These are phyloP conservation scores for Circinella minor DNA, from an alignment of 371 early-diverging fungal genomes.

Conservation along the genomic window DNA sequence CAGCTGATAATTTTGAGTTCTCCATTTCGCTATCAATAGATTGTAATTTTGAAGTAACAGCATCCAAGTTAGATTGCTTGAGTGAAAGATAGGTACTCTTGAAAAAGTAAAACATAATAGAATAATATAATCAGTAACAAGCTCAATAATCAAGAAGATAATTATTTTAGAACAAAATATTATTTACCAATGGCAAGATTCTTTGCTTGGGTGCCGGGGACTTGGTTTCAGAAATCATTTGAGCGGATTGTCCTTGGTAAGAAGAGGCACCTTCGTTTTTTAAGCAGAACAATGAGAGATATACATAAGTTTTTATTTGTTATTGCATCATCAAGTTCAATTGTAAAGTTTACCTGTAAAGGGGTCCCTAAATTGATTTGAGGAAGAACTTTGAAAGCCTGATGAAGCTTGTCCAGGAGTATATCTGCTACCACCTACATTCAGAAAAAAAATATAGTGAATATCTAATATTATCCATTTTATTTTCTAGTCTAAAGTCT, in stretches of 20 bases:
- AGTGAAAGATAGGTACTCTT: slow-evolving; percentile 65
- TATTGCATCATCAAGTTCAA: neutral
- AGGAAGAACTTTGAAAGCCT: neutral
- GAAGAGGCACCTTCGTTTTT: slow-evolving; percentile 13
- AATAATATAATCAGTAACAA: neutral
- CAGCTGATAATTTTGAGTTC: slow-evolving; percentile 28
- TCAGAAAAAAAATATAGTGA: neutral
- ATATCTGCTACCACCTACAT: slow-evolving; percentile 57
- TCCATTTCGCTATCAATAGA: slow-evolving; percentile 63
- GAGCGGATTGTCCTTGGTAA: slow-evolving; percentile 15
- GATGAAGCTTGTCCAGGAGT: slow-evolving; percentile 26
- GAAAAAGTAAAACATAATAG: slow-evolving; percentile 4
- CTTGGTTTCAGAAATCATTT: slow-evolving; percentile 22
- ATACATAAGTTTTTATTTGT: no score
- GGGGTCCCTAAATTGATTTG: slow-evolving; percentile 38
- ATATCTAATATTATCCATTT: neutral
- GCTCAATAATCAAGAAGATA: no score
- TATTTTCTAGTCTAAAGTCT: neutral
- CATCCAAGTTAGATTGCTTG: slow-evolving; percentile 73
- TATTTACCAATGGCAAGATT: slow-evolving; percentile 29
- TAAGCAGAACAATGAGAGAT: neutral
- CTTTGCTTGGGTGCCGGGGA: slow-evolving; percentile 29
- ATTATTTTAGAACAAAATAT: neutral
- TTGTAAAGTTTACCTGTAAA: slow-evolving; percentile 48
- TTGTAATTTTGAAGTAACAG: slow-evolving; percentile 73